Base-by-base conservation (phyloP, 257 asterid genomes). In the Solanum megistacrolobum region DNA sequence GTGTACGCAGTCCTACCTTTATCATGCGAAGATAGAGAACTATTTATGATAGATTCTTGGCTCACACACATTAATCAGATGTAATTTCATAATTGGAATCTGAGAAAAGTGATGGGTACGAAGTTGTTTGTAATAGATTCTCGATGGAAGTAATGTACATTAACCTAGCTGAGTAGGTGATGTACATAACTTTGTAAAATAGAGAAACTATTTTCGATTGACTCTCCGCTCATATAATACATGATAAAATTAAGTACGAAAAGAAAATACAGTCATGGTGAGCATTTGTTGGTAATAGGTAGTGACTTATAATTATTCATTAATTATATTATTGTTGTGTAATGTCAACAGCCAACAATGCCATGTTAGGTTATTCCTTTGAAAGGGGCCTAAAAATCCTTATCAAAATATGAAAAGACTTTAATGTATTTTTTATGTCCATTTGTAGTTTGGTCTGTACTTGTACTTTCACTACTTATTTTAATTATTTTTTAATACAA, bases 361-460 rank as follows among this genome's bases (percentile, higher is more conserved):
- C 88, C 90, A 88, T 88, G 90, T 88, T 88, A 62, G 86, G 21
- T 58, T 84, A 60, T 73, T 88, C 84, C 78, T 6, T 23, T 46
- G 20, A 27, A 46, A 52, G 25, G 18, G 68, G 11, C n/a, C 85
- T 48, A 16, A 81, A 29, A 9, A 29, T 29, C 29, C 38, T 46
- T 27, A 46, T 81, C 27, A 81, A 46, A 81, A 27, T 81, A 7
- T 81, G 68, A 27, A 27, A 5, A 27, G 85, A 79, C 58, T 75
- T 75, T 11, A 5, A 39, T 39, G 60, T 7, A 21, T n/a, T 38
- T 31, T 76, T 13, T 13, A 12, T 1, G 36, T 41, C 38, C 38
- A n/a, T 79, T 41, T 79, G 35, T 43, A 79, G 84, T 79, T 79
- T 79, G 66, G 52, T 79, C 16, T 79, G 25, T 39, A 78, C 13